A percentile compares a stretch with the other conserved stretches of the same genome.
phyloP scores from a whole-genome alignment of 78 protist species.

The Dictyostelium discoideum region dicty_2.7 NC_007089.4:3437001-3437500 shows the following conservation, averaged over 20 bases:
- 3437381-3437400: constrained; percentile 12
- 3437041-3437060: neutral
- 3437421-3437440: neutral
- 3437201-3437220: neutral
- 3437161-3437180: constrained; percentile 30
- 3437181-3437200: neutral
- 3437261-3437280: neutral
- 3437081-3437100: neutral
- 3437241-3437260: neutral
- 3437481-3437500: constrained; percentile 50
- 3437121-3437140: neutral
- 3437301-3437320: neutral
- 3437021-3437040: neutral
- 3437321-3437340: neutral
- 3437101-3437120: neutral
- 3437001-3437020: neutral
- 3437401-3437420: neutral
- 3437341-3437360: constrained; percentile 50
- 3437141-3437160: neutral
- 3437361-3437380: constrained; percentile 18
- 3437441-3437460: neutral
- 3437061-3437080: neutral
- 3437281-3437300: neutral
- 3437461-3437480: constrained; percentile 67
- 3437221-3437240: neutral